Conservation (phyloP, 23 red algal genomes). For the Gracilariopsis chorda region DNA sequence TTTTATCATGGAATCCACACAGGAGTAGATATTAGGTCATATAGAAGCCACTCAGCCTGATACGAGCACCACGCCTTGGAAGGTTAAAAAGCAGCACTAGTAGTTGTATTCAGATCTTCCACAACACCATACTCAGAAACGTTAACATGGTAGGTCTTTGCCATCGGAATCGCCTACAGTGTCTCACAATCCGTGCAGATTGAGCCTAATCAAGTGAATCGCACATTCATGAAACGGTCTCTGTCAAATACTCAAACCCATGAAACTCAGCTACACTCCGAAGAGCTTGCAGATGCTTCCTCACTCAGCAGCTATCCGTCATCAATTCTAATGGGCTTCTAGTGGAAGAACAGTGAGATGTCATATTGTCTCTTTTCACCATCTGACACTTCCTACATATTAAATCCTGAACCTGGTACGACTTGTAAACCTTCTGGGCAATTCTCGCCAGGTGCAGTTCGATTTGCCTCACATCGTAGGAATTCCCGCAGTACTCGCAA, state of each 20-base stretch:
- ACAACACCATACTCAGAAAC: too few relatives aligned
- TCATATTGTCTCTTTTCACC: slow-evolving; percentile 73
- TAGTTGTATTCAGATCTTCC: too few relatives aligned
- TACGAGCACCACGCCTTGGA: too few relatives aligned
- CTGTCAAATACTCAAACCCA: slow-evolving; percentile 33
- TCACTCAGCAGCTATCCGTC: not conserved
- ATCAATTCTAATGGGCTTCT: slow-evolving; percentile 40
- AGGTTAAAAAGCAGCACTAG: too few relatives aligned
- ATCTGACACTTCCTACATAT: slow-evolving; percentile 60
- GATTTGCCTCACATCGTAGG: slow-evolving; percentile 57
- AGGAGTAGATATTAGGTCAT: too few relatives aligned
- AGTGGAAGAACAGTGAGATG: slow-evolving; percentile 43
- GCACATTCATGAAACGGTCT: slow-evolving; percentile 63
- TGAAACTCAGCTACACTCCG: slow-evolving; percentile 63
- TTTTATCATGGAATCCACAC: too few relatives aligned
- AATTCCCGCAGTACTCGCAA: slow-evolving; percentile 66
- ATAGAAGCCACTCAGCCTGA: too few relatives aligned
- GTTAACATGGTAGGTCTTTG: too few relatives aligned
- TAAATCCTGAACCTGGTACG: slow-evolving; percentile 80
- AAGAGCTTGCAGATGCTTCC: slow-evolving; percentile 35
- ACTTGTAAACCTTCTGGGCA: slow-evolving; percentile 46
- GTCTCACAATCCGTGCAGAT: too few relatives aligned
- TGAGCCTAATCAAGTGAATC: slow-evolving; percentile 3
- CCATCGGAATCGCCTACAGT: too few relatives aligned
- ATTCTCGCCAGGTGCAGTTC: slow-evolving; percentile 55